phyloP scores from a whole-genome alignment of 2,329 filamentous ascomycete species.

The Pseudogymnoascus verrucosus region DNA sequence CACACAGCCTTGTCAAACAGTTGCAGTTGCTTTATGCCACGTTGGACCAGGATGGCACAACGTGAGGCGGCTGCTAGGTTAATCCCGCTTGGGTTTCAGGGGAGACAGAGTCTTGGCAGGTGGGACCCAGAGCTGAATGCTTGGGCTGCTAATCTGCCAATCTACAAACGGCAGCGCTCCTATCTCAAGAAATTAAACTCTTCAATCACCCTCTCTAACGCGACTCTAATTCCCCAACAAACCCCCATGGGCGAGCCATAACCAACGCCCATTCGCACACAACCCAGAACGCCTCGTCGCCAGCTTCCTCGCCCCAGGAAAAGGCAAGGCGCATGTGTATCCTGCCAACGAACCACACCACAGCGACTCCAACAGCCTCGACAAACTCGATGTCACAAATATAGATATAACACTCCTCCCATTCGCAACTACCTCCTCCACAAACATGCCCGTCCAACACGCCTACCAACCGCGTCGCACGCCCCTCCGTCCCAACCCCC shows the following conservation, averaged over 20 bases:
- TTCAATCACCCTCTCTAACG: neutral
- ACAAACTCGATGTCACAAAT: neutral
- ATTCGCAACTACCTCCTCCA: neutral
- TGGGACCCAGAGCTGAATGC: neutral
- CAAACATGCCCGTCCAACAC: neutral
- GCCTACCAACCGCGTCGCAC: neutral
- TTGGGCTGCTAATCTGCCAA: neutral
- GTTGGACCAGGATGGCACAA: neutral
- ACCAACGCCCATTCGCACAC: neutral
- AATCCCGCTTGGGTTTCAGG: neutral
- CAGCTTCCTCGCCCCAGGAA: neutral
- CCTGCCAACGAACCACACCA: neutral
- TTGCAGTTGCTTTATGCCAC: neutral
- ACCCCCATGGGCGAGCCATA: neutral
- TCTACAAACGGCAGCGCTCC: neutral
- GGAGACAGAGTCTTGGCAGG: neutral
- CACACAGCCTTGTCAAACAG: neutral
- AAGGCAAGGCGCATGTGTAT: neutral
- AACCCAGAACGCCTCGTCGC: neutral
- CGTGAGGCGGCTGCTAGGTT: neutral
- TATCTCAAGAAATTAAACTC: neutral
- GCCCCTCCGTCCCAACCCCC: neutral
- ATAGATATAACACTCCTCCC: neutral
- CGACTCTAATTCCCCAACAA: neutral
- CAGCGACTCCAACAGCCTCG: neutral